Base-by-base conservation (phyloP, 805 yeast species). In the Barnettozyma vustinii region DNA sequence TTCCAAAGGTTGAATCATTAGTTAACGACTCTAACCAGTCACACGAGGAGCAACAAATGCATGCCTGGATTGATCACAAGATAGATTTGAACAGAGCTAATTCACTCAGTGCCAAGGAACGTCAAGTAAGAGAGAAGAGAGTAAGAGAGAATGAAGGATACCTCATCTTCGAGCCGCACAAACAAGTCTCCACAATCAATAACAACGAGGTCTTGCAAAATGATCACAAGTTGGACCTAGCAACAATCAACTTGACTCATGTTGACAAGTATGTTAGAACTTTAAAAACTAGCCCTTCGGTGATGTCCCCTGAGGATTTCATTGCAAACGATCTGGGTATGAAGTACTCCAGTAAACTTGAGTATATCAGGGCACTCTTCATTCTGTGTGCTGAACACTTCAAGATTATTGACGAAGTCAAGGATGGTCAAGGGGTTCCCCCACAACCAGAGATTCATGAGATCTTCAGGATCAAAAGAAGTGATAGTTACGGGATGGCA, bases 71-170 rank as follows among this genome's bases (percentile, higher is more conserved):
- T 19, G 79, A 76, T 21, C 71, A 73, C 15, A 73, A 76, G 42
- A 68, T 79, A 42, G 91, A 83, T 55, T 65, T 90, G 46, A 79
- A 84, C 62, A 75, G 97, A 57, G 81, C 90, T 48, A 82, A 81
- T 53, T 77, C 95, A 0, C 67, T 88, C 21, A 77, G 85, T 2
- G 69, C 79, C 6, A 75, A 74, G 47, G 96, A 91, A 52, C 81
- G 85, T 51, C 83, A 81, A 46, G 70, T 74, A 15, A 76, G 98
- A 55, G 82, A 86, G 47, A 78, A 77, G 62, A 72, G 88, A 48
- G 82, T 76, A 18, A 64, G 84, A 40, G 73, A 78, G 59, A 77
- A 76, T 56, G 75, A 85, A 50, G 75, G 87, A 54, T 77, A 81
- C 52, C 64, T 83, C 26, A 73, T 85, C 47, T 60, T 82, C 53